Percentiles rank a stretch among this genome's conserved stretches.
Evolutionary conservation across 2,329 filamentous ascomycete genomes (phyloP).

Genomic region (Monilinia polystroma): DNA sequence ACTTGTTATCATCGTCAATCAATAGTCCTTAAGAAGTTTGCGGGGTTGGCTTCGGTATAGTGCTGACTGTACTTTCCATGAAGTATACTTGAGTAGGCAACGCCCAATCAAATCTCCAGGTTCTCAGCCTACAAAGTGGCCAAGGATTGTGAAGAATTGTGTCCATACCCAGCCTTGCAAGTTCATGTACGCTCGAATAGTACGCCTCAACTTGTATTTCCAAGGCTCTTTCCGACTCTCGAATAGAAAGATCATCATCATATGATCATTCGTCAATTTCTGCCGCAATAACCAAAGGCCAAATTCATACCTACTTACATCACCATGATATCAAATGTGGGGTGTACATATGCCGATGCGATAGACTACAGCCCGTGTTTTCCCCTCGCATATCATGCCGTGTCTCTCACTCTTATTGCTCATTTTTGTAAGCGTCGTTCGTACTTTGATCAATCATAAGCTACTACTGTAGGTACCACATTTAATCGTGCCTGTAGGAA

Average conservation of each 20-base stretch:
- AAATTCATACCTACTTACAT: conserved; percentile 2
- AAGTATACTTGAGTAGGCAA: neutral
- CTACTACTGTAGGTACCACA: conserved; percentile 7
- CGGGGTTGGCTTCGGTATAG: conserved; percentile 6
- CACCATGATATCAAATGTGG: conserved; percentile 23
- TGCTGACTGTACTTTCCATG: conserved; percentile 20
- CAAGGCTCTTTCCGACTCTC: conserved; percentile 10
- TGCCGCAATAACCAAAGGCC: conserved; percentile 14
- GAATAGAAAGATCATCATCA: conserved; percentile 7
- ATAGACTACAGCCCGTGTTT: conserved; percentile 7
- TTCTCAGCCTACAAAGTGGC: conserved; percentile 7
- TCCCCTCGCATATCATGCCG: conserved; percentile 1
- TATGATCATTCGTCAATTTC: conserved; percentile 19
- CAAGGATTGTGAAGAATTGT: neutral
- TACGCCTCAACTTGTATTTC: conserved; percentile 12
- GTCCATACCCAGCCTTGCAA: conserved; percentile 15
- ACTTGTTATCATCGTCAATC: conserved; percentile 10
- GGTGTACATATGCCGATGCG: conserved; percentile 10
- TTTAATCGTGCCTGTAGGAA: neutral
- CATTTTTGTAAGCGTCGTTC: conserved; percentile 17
- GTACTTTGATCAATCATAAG: conserved; percentile 18
- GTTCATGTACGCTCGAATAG: conserved; percentile 11
- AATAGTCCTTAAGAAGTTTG: conserved; percentile 4
- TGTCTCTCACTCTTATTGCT: neutral
- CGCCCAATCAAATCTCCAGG: neutral